Evolutionary conservation across 257 asterid genomes (phyloP).

Genomic region (Linderniella brevidens): DNA sequence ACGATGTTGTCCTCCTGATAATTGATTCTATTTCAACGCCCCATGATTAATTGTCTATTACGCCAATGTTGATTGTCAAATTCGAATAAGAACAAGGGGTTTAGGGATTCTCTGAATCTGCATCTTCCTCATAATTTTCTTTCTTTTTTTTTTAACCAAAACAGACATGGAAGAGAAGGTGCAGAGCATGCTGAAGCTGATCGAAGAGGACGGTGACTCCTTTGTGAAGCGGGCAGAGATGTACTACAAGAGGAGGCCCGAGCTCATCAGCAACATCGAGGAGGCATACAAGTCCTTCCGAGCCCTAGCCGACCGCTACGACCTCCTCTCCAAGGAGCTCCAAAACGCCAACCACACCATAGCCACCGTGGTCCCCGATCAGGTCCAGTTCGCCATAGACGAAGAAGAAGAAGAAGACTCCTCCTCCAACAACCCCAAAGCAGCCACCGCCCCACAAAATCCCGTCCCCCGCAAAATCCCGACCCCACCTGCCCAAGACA

Average conservation of each 20-base stretch:
- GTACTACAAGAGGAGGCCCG: constrained; percentile 84
- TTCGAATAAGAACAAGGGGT: too few species aligned
- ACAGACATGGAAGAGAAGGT: constrained; percentile 86
- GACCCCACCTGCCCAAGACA: constrained; percentile 21
- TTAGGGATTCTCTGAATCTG: too few species aligned
- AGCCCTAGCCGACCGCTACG: constrained; percentile 78
- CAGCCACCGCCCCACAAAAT: constrained; percentile 6
- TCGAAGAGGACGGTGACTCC: constrained; percentile 84
- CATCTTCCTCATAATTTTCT: too few species aligned
- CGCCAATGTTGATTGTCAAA: too few species aligned
- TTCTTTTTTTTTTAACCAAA: background rate
- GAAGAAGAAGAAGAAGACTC: constrained; percentile 1
- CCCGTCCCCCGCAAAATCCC: constrained; percentile 24
- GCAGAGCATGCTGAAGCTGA: constrained; percentile 52
- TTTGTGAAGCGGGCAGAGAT: constrained; percentile 80
- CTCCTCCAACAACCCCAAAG: constrained; percentile 8
- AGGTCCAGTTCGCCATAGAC: constrained; percentile 25
- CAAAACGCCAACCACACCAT: constrained; percentile 57
- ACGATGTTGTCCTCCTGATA: too few species aligned
- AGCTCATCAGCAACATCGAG: constrained; percentile 52
- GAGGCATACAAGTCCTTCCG: constrained; percentile 64
- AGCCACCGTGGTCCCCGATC: constrained; percentile 41
- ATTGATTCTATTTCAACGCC: too few species aligned
- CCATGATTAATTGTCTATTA: too few species aligned
- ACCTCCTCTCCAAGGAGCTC: constrained; percentile 59